A percentile compares a stretch with the other conserved stretches of the same genome.
Conservation (phyloP, 2,329 filamentous ascomycete species). For the Xylariaceae sp. region DNA sequence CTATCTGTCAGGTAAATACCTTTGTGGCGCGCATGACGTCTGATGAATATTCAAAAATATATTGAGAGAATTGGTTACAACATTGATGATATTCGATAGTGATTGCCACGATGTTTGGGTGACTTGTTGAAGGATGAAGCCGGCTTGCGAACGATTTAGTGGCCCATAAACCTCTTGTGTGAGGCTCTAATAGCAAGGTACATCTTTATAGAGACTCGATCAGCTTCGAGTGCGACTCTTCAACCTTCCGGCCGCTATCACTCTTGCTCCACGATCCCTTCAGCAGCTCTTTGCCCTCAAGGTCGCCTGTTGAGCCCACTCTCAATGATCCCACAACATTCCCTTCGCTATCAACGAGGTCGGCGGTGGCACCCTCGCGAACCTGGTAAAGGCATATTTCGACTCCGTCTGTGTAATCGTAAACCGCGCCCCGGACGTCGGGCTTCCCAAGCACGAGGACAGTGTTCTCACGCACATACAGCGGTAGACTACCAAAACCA, state of each 20-base stretch:
- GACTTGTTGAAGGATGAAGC: no score
- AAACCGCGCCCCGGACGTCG: slow-evolving; percentile 37
- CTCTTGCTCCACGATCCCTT: slow-evolving; percentile 30
- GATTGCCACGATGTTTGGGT: no score
- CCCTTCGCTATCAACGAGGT: slow-evolving; percentile 40
- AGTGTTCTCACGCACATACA: slow-evolving; percentile 54
- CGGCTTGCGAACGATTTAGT: no score
- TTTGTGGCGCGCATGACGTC: background rate
- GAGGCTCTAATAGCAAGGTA: no score
- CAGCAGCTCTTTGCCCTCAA: slow-evolving; percentile 35
- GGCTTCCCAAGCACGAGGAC: slow-evolving; percentile 41
- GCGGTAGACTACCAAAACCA: slow-evolving; percentile 52
- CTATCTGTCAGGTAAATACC: background rate
- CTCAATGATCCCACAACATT: slow-evolving; percentile 35
- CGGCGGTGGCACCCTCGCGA: slow-evolving; percentile 35
- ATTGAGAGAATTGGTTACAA: no score
- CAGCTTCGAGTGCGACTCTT: slow-evolving; percentile 13
- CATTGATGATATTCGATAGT: no score
- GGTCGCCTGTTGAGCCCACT: slow-evolving; percentile 34
- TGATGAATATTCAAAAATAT: background rate
- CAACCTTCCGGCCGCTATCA: slow-evolving; percentile 16
- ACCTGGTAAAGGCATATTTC: slow-evolving; percentile 45
- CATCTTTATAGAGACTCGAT: slow-evolving; percentile 19
- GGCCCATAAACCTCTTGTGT: no score
- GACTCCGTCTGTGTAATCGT: slow-evolving; percentile 37